Conservation (phyloP, 2,329 filamentous ascomycete species). For the Neocatenulostroma microsporum region DNA sequence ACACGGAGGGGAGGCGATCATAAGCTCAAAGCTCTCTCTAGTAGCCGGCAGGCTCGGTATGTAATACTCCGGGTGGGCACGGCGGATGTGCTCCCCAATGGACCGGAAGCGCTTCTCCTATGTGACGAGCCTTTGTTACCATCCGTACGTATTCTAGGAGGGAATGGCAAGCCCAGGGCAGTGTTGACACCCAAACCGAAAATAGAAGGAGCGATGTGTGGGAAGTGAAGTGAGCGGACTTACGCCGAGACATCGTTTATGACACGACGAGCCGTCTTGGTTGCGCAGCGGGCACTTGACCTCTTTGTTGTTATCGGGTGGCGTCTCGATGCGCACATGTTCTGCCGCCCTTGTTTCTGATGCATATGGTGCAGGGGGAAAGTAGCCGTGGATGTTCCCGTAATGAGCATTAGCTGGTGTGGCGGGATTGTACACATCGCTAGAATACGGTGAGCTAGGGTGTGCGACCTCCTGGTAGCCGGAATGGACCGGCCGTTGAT, state of each 20-base stretch:
- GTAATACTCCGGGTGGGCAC: constrained; percentile 94
- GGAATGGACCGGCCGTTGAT: too few species aligned
- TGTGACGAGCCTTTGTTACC: constrained; percentile 29
- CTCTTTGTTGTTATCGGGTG: constrained; percentile 87
- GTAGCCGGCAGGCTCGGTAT: constrained; percentile 96
- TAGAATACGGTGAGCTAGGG: too few species aligned
- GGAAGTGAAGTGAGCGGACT: constrained; percentile 44
- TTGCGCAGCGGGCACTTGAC: constrained; percentile 94
- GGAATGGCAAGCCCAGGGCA: too few species aligned
- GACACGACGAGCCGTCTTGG: constrained; percentile 92
- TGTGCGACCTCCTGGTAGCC: too few species aligned
- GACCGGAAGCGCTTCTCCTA: constrained; percentile 95
- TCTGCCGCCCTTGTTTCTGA: too few species aligned
- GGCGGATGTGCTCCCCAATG: constrained; percentile 98
- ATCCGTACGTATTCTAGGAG: too few species aligned
- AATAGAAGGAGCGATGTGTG: background rate
- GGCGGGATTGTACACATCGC: too few species aligned
- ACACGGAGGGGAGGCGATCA: constrained; percentile 84
- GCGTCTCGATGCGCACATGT: too few species aligned
- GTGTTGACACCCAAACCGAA: too few species aligned
- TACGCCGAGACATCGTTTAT: constrained; percentile 96
- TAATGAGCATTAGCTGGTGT: too few species aligned
- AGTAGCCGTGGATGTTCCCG: too few species aligned
- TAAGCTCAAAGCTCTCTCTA: constrained; percentile 92
- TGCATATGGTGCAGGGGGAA: too few species aligned